Conservation (phyloP, 2,329 filamentous ascomycete genomes). For the Cladosporium cucumerinum region DNA sequence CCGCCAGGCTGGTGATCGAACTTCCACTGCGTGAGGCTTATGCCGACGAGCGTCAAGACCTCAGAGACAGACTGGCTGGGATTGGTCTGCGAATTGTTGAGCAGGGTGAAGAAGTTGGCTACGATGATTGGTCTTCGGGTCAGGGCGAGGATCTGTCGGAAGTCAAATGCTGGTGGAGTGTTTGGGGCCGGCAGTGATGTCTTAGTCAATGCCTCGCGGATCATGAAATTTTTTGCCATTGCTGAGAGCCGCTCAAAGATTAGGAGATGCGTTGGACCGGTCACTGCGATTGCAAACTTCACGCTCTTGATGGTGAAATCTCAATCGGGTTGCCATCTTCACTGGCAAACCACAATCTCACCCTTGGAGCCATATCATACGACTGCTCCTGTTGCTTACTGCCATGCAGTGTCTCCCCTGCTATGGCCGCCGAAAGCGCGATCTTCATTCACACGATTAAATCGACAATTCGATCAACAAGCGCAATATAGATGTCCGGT, state of each 20-base stretch:
- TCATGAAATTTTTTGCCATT: background rate
- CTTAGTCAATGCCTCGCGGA: background rate
- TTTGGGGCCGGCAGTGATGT: conserved; percentile 45
- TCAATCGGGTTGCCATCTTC: background rate
- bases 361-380: background rate
- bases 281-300: background rate
- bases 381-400: background rate
- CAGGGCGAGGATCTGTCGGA: conserved; percentile 42
- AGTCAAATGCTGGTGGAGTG: conserved; percentile 68
- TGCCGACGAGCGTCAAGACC: conserved; percentile 60
- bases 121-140: conserved; percentile 69
- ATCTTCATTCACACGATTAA: background rate
- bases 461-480: background rate
- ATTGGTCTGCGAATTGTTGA: conserved; percentile 54
- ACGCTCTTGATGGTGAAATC: no score
- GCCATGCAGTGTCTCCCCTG: background rate
- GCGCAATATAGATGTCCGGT: background rate
- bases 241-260: no score
- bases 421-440: background rate
- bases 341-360: background rate
- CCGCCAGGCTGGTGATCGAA: conserved; percentile 71
- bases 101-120: conserved; percentile 61
- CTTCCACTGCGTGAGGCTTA: conserved; percentile 74
- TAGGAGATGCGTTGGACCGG: background rate
- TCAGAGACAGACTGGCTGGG: conserved; percentile 59